Evolutionary conservation across 2,329 filamentous ascomycete genomes (phyloP).

Genomic region (Trichoderma arundinaceum): DNA sequence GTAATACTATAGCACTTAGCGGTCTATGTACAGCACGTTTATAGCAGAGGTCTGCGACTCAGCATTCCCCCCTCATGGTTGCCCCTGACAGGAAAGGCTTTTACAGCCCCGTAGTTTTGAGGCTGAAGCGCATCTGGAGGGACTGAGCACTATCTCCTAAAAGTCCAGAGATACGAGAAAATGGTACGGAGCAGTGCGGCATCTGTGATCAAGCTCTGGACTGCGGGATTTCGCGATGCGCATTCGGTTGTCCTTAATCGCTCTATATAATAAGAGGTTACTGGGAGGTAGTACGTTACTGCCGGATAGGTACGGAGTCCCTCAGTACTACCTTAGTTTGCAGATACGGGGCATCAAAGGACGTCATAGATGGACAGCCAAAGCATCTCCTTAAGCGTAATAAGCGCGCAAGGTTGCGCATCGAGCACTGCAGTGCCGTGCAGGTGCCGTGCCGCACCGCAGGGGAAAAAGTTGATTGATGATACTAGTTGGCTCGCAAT

Average conservation of each 20-base stretch:
- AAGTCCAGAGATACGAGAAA: background rate
- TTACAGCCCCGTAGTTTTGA: background rate
- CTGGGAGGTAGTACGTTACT: too few species aligned
- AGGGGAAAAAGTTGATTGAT: background rate
- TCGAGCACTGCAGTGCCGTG: conserved; percentile 25
- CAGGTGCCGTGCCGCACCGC: conserved; percentile 17
- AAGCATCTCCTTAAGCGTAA: conserved; percentile 7
- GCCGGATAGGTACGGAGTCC: too few species aligned
- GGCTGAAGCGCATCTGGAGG: background rate
- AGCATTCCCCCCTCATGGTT: background rate
- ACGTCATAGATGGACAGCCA: conserved; percentile 20
- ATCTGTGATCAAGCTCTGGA: background rate
- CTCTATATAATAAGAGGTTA: too few species aligned
- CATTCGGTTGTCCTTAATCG: too few species aligned
- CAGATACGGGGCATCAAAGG: background rate
- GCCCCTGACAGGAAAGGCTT: conserved; percentile 5
- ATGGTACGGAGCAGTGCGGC: background rate
- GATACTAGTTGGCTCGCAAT: too few species aligned
- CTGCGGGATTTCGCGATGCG: conserved; percentile 8
- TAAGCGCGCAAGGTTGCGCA: conserved; percentile 25
- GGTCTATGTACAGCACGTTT: too few species aligned
- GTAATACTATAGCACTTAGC: too few species aligned
- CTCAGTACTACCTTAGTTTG: too few species aligned
- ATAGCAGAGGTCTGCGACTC: background rate
- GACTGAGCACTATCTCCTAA: background rate